phyloP scores from a whole-genome alignment of 345 rosid species.

The Eucalyptus regnans region DNA sequence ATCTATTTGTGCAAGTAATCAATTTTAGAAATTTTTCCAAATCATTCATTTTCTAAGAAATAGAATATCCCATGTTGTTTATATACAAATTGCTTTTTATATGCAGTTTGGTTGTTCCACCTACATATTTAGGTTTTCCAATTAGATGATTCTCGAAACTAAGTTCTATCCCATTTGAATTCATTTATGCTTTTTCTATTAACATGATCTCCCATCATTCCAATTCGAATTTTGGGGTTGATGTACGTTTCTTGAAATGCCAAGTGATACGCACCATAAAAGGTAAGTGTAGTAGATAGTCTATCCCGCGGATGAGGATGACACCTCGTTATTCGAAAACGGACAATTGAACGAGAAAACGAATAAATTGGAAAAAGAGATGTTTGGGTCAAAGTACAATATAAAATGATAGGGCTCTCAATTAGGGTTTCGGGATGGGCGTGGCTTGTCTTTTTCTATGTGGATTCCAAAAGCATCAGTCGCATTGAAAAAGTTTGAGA shows the following conservation, averaged over 20 bases:
- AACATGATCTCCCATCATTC: not conserved
- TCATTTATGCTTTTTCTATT: not conserved
- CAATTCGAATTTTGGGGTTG: not conserved
- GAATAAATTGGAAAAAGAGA: not conserved
- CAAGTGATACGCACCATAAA: not conserved
- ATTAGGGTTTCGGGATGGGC: not conserved
- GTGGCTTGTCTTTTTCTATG: not conserved
- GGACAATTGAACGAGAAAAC: not conserved
- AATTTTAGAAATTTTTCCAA: no score
- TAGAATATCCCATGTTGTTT: not conserved
- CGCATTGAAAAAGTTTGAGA: not conserved
- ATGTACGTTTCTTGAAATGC: not conserved
- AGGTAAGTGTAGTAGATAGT: not conserved
- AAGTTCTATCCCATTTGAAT: not conserved
- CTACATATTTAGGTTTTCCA: not conserved
- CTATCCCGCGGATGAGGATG: not conserved
- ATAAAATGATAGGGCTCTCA: not conserved
- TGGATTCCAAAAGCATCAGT: not conserved
- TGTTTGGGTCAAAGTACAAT: not conserved
- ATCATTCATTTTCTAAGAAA: not conserved
- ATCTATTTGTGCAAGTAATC: no score
- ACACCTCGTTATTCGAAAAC: not conserved
- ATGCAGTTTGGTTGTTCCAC: not conserved
- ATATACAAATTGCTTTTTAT: not conserved
- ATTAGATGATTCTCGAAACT: fast-evolving